Base-by-base conservation (phyloP, 495 filamentous ascomycete species). In the Letharia lupina region DNA sequence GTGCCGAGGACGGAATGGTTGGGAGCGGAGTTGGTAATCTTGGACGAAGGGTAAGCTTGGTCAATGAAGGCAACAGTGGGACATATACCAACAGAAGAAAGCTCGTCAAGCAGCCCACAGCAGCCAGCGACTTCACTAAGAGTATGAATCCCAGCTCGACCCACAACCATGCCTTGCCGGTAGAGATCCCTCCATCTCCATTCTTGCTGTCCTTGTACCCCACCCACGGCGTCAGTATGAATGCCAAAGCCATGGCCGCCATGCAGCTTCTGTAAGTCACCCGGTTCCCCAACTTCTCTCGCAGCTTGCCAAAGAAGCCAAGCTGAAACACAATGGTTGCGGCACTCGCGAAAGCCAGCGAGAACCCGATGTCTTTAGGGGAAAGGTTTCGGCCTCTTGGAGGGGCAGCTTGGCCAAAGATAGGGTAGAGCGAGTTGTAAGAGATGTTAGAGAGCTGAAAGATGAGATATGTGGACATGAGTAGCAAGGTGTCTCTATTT, bases 1-100 rank as follows among this genome's bases (percentile, higher is more conserved):
- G 89, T 93, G 15, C 94, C 94, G 0, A 98, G 81, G 5, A 91
- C 91, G 28, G 88, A 87, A 73, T 96, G 83, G 44, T 91, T 90
- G 0, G 90, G 91, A 3, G 91, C 90, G 3, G 90, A 91, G 71
- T 98, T 98, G 35, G 93, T 98, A 70, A 98, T 88, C 91, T 95
- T 48, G 12, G 64, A 15, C 33, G 44, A 62, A 7, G 16, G 50
- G 64, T 67, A 52, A 68, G 41, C 9, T 33, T 50, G 45, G 18
- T 44, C 15, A 16, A 35, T 47, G 40, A 12, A 61, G 45, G 9
- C 50, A 58, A 54, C 54, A 31, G 7, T 13, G 40, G 40, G 44
- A 12, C 60, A 80, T 86, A 69, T 82, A 91, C 90, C 73, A 98
- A 74, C 52, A 98, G 79, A 73, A 98, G 83, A 4, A 91, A 90